Conservation (phyloP, 352 stramenopile species). For the Pythium apleroticum region DNA sequence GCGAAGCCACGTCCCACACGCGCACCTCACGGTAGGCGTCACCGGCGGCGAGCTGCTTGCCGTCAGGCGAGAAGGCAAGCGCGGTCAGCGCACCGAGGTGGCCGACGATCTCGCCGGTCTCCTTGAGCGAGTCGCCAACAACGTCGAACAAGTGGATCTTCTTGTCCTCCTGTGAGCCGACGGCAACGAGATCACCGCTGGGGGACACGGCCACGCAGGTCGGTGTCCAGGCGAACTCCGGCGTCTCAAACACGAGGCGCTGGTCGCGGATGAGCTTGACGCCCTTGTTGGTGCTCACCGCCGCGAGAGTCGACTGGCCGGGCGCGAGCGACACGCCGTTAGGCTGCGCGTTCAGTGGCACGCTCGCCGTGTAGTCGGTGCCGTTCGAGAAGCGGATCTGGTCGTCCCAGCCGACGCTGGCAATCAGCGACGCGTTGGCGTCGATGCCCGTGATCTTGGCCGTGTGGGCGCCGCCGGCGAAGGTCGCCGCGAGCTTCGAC, state of each 20-base stretch:
- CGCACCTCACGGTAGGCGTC: slow-evolving; percentile 90
- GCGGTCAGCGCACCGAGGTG: slow-evolving; percentile 76
- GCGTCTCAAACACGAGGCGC: slow-evolving; percentile 70
- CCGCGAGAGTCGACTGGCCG: slow-evolving; percentile 44
- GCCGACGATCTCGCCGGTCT: slow-evolving; percentile 63
- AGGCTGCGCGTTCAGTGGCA: slow-evolving; percentile 65
- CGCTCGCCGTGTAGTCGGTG: slow-evolving; percentile 59
- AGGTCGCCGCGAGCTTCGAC: slow-evolving; percentile 44
- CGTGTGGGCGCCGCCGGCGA: slow-evolving; percentile 52
- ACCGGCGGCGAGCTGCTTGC: slow-evolving; percentile 78
- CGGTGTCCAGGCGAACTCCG: slow-evolving; percentile 75
- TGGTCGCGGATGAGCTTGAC: slow-evolving; percentile 78
- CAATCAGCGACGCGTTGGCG: slow-evolving; percentile 58
- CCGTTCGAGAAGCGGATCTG: slow-evolving; percentile 72
- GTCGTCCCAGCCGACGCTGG: slow-evolving; percentile 92
- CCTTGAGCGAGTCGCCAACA: slow-evolving; percentile 59
- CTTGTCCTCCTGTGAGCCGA: slow-evolving; percentile 83
- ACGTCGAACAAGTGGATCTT: slow-evolving; percentile 88
- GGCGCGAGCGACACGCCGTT: slow-evolving; percentile 63
- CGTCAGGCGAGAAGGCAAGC: slow-evolving; percentile 86
- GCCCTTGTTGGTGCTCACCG: slow-evolving; percentile 80
- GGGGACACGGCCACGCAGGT: slow-evolving; percentile 77
- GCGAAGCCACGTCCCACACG: slow-evolving; percentile 85
- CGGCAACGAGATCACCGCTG: slow-evolving; percentile 65
- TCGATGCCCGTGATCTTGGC: slow-evolving; percentile 84